A percentile compares a stretch with the other conserved stretches of the same genome.
These are phyloP conservation scores for Ramicandelaber brevisporus DNA, from an alignment of 192 early-diverging fungal species.

Conservation along the genomic window DNA sequence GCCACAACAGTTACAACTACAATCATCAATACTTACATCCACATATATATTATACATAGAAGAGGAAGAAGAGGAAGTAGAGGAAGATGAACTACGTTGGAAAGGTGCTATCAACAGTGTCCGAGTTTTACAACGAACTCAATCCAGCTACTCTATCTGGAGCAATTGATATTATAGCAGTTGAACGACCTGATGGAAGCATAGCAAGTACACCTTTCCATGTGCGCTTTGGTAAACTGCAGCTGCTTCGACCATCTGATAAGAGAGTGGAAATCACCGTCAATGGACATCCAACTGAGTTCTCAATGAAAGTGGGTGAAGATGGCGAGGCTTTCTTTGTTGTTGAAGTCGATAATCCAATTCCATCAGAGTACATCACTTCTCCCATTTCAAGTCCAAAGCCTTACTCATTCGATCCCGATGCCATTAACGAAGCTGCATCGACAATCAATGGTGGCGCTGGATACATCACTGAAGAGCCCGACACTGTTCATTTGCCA, in stretches of 20 bases:
- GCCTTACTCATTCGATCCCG: too few species aligned
- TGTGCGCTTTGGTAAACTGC: conserved; percentile 92
- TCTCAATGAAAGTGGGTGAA: conserved; percentile 93
- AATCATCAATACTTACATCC: too few species aligned
- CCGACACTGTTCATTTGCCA: too few species aligned
- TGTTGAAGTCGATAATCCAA: conserved; percentile 67
- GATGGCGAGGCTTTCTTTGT: conserved; percentile 97
- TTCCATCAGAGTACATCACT: conserved; percentile 79
- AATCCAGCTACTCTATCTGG: conserved; percentile 94
- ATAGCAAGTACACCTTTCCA: conserved; percentile 88
- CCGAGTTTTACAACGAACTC: conserved; percentile 80
- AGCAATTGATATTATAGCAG: conserved; percentile 95
- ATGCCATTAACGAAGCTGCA: too few species aligned
- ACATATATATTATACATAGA: too few species aligned
- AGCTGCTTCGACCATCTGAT: conserved; percentile 69
- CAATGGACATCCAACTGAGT: conserved; percentile 45
- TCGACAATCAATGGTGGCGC: too few species aligned
- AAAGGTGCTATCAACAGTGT: conserved; percentile 47
- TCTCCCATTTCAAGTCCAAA: conserved; percentile 61
- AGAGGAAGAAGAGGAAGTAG: too few species aligned
- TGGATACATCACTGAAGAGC: too few species aligned
- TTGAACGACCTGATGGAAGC: conserved; percentile 56
- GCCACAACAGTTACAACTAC: too few species aligned
- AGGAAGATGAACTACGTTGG: conserved; percentile 38
- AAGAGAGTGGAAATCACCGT: conserved; percentile 74